Percentiles rank a stretch among this genome's conserved stretches.
These are phyloP conservation scores for Starmerella bombicola DNA, from an alignment of 805 yeast species.

Conservation along the genomic window DNA sequence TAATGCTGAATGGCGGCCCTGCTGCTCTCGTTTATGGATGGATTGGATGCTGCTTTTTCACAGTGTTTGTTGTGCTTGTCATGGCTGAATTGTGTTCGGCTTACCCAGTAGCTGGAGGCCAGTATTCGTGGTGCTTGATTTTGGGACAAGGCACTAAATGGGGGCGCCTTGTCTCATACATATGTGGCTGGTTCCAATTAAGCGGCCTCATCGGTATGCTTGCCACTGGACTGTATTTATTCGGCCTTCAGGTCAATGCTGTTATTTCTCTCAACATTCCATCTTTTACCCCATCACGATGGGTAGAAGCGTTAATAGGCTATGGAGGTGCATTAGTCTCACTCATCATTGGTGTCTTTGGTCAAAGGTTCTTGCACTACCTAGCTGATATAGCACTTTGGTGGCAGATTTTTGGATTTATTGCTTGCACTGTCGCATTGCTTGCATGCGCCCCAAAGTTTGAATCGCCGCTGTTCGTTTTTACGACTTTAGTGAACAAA, in stretches of 20 bases:
- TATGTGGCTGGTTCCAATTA: conserved; percentile 53
- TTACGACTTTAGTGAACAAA: conserved; percentile 40
- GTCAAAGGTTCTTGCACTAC: conserved; percentile 33
- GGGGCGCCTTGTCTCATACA: conserved; percentile 40
- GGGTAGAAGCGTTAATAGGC: conserved; percentile 25
- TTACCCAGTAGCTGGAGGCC: conserved; percentile 54
- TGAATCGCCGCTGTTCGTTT: conserved; percentile 42
- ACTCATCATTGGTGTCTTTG: conserved; percentile 20
- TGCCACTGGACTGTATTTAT: conserved; percentile 45
- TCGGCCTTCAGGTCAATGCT: conserved; percentile 43
- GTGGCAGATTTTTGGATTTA: conserved; percentile 41
- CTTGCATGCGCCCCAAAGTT: conserved; percentile 40
- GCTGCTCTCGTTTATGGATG: conserved; percentile 52
- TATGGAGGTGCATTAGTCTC: conserved; percentile 21
- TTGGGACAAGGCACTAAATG: conserved; percentile 25
- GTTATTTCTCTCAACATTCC: conserved; percentile 34
- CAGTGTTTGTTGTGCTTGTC: conserved; percentile 45
- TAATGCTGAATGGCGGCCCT: conserved; percentile 49
- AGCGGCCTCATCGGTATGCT: conserved; percentile 50
- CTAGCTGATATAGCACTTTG: conserved; percentile 41
- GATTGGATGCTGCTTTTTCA: conserved; percentile 41
- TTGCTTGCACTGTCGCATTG: conserved; percentile 41
- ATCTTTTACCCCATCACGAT: conserved; percentile 27
- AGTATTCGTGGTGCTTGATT: conserved; percentile 52
- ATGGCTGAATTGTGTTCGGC: conserved; percentile 49